Percentiles rank a stretch among this genome's conserved stretches.
Evolutionary conservation across 441 rosid species (phyloP).

Genomic region (Adansonia madagascariensis): DNA sequence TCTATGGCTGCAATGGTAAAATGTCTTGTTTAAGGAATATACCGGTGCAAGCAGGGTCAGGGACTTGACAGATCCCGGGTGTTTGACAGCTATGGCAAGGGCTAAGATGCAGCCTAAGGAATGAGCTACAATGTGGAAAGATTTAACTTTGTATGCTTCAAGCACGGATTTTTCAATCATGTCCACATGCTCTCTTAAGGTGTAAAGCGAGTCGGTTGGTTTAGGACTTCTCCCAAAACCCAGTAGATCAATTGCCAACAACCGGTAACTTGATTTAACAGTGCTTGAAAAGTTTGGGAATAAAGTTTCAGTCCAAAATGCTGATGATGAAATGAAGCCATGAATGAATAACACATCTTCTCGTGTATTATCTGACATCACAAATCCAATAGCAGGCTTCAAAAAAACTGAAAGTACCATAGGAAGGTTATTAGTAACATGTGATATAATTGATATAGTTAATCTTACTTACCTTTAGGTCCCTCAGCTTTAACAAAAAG

Average conservation of each 20-base stretch:
- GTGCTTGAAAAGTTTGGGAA: constrained; percentile 74
- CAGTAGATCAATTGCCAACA: constrained; percentile 82
- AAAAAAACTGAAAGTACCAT: neutral
- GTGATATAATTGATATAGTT: neutral
- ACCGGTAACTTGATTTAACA: constrained; percentile 58
- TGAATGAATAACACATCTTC: constrained; percentile 91
- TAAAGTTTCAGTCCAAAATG: constrained; percentile 93
- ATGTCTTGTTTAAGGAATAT: constrained; percentile 24
- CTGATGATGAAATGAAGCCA: constrained; percentile 95
- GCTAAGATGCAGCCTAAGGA: constrained; percentile 97
- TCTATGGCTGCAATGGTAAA: too few species aligned
- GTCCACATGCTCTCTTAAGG: constrained; percentile 78
- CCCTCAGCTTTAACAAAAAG: constrained; percentile 75
- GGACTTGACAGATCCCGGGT: constrained; percentile 73
- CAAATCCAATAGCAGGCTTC: constrained; percentile 15
- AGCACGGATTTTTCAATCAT: constrained; percentile 90
- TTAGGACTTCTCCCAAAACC: constrained; percentile 98
- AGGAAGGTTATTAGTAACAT: neutral
- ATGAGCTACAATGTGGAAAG: constrained; percentile 96
- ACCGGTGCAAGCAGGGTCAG: constrained; percentile 92
- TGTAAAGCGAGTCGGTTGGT: constrained; percentile 91
- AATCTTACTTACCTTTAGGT: constrained; percentile 52
- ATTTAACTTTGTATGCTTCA: constrained; percentile 65
- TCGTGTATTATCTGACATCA: constrained; percentile 46
- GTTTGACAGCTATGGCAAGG: constrained; percentile 77